These are phyloP conservation scores for Triticum dicoccoides DNA, from an alignment of 176 grass and related monocot species.

Conservation along the genomic window DNA sequence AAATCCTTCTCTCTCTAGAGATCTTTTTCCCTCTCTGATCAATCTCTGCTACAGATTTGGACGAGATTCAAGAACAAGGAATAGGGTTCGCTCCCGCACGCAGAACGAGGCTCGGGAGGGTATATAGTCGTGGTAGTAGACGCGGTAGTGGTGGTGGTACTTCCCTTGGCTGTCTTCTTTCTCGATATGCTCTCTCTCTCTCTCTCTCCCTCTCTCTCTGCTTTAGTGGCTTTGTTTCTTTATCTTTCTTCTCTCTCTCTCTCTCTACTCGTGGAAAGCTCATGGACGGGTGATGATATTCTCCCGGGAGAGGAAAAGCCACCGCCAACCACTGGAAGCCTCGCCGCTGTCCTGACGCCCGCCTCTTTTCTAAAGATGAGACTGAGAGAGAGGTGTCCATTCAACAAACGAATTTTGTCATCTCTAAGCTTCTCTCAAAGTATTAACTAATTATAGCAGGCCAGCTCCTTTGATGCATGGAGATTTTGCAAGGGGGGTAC, in stretches of 20 bases:
- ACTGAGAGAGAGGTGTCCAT: slow-evolving; percentile 8
- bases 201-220: slow-evolving; percentile 26
- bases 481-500: not conserved
- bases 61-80: slow-evolving; percentile 99
- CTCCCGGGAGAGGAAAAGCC: slow-evolving; percentile 42
- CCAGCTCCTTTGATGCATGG: not conserved
- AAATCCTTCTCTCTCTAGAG: slow-evolving; percentile 65
- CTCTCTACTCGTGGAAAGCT: slow-evolving; percentile 38
- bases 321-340: slow-evolving; percentile 63
- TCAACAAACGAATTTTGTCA: slow-evolving; percentile 23
- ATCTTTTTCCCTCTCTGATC: slow-evolving; percentile 48
- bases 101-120: slow-evolving; percentile 26
- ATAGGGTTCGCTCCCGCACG: slow-evolving; percentile 82
- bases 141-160: slow-evolving; percentile 6
- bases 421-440: not conserved
- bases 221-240: slow-evolving; percentile 52
- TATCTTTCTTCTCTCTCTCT: slow-evolving; percentile 10
- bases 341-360: slow-evolving; percentile 25
- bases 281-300: slow-evolving; percentile 59
- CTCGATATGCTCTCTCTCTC: slow-evolving; percentile 28
- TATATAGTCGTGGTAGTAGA: slow-evolving; percentile 25
- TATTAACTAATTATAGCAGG: not conserved
- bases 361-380: slow-evolving; percentile 47
- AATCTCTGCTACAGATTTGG: slow-evolving; percentile 55
- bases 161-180: slow-evolving; percentile 45